Percentiles rank a stretch among this genome's conserved stretches.
Evolutionary conservation across 148 eudicot genomes (phyloP).

Genomic region (Euryodendron excelsum): DNA sequence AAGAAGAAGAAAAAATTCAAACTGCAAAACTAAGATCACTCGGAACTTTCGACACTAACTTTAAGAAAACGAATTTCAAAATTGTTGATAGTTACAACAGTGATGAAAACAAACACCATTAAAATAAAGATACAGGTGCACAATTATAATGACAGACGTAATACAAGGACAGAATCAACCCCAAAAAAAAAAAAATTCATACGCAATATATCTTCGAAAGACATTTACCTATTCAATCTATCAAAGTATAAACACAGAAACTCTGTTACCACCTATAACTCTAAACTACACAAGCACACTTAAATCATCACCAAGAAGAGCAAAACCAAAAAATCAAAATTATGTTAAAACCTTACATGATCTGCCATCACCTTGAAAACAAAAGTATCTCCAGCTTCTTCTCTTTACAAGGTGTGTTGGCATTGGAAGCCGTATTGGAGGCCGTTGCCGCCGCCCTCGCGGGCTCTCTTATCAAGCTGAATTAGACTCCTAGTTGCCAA

Average conservation of each 20-base stretch:
- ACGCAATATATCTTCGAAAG: not conserved
- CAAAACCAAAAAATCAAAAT: not conserved
- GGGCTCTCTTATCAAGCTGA: slow-evolving; percentile 64
- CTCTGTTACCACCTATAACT: not conserved
- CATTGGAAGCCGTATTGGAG: slow-evolving; percentile 47
- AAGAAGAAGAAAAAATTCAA: too few species aligned
- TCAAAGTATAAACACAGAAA: slow-evolving; percentile 2
- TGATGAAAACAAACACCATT: not conserved
- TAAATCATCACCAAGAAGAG: not conserved
- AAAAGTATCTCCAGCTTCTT: slow-evolving; percentile 82
- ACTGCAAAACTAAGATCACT: too few species aligned
- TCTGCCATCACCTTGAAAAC: slow-evolving; percentile 60
- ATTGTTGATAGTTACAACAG: too few species aligned
- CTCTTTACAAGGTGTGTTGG: slow-evolving; percentile 68
- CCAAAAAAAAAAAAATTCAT: not conserved
- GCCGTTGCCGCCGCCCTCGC: slow-evolving; percentile 35
- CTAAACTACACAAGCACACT: slow-evolving; percentile 6
- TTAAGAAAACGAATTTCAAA: too few species aligned
- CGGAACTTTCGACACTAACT: too few species aligned
- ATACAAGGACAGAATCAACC: not conserved
- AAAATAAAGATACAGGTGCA: slow-evolving; percentile 9
- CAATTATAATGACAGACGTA: not conserved
- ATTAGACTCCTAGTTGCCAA: slow-evolving; percentile 75
- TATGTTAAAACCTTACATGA: slow-evolving; percentile 5
- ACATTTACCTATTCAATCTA: not conserved